phyloP scores from a whole-genome alignment of 352 stramenopile species.

The Phytophthora pluvialis region DNA sequence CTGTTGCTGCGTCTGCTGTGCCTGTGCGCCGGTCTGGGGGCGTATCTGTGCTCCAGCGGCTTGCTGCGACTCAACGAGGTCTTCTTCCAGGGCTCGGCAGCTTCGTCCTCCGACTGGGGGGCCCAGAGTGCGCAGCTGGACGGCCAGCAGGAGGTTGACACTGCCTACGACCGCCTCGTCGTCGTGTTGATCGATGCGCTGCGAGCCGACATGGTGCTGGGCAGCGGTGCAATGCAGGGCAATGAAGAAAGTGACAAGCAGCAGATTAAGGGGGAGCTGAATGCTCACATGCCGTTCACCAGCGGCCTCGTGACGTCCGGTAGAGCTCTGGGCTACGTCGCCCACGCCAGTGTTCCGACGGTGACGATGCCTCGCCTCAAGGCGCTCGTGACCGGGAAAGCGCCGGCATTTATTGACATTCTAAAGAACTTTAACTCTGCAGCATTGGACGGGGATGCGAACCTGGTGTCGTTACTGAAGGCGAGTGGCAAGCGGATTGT shows the following conservation, averaged over 20 bases:
- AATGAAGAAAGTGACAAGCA: background rate
- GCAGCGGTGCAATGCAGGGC: slow-evolving; percentile 55
- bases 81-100: slow-evolving; percentile 37
- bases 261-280: slow-evolving; percentile 51
- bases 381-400: slow-evolving; percentile 83
- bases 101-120: slow-evolving; percentile 9
- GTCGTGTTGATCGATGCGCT: slow-evolving; percentile 89
- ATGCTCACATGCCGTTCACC: slow-evolving; percentile 74
- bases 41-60: slow-evolving; percentile 59
- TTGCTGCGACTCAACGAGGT: slow-evolving; percentile 68
- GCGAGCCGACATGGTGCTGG: slow-evolving; percentile 89
- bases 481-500: slow-evolving; percentile 64
- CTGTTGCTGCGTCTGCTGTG: slow-evolving; percentile 43
- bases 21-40: slow-evolving; percentile 42
- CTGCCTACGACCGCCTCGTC: slow-evolving; percentile 77
- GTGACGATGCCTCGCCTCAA: slow-evolving; percentile 92
- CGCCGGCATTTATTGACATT: slow-evolving; percentile 90
- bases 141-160: slow-evolving; percentile 13
- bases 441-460: slow-evolving; percentile 69
- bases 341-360: slow-evolving; percentile 82
- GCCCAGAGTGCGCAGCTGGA: background rate
- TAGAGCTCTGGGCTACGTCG: slow-evolving; percentile 72
- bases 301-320: slow-evolving; percentile 53
- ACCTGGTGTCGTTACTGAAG: slow-evolving; percentile 67
- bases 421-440: slow-evolving; percentile 92